phyloP scores from a whole-genome alignment of 805 yeast genomes.

The Saccharomycopsis sp. region DNA sequence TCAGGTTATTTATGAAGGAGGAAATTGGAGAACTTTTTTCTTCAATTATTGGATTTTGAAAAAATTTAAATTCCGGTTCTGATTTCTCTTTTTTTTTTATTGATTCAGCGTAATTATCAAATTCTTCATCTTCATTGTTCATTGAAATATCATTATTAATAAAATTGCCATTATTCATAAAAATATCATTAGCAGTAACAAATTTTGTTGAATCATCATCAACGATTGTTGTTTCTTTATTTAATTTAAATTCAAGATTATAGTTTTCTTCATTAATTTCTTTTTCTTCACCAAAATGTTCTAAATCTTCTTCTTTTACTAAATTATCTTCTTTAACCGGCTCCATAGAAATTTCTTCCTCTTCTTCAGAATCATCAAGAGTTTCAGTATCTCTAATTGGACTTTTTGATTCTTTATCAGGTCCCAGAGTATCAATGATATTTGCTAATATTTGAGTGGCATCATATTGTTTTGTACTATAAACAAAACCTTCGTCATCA shows the following conservation, averaged over 20 bases:
- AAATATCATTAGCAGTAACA: too few species aligned
- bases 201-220: too few species aligned
- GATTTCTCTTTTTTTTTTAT: too few species aligned
- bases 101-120: too few species aligned
- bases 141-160: too few species aligned
- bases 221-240: not conserved
- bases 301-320: not conserved
- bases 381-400: not conserved
- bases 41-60: too few species aligned
- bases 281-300: not conserved
- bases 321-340: not conserved
- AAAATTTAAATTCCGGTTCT: too few species aligned
- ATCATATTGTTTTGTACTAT: not conserved
- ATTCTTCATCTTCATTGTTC: too few species aligned
- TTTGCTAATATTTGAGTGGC: not conserved
- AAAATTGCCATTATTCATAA: too few species aligned
- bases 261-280: not conserved
- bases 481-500: not conserved
- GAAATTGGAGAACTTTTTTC: too few species aligned
- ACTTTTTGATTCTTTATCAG: not conserved
- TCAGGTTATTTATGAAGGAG: too few species aligned
- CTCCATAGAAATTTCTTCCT: not conserved
- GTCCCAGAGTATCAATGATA: not conserved
- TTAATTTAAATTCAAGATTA: not conserved
- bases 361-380: not conserved